Percentiles rank a stretch among this genome's conserved stretches.
phyloP scores from a whole-genome alignment of 257 asterid species.

The Hygrophila difformis region DNA sequence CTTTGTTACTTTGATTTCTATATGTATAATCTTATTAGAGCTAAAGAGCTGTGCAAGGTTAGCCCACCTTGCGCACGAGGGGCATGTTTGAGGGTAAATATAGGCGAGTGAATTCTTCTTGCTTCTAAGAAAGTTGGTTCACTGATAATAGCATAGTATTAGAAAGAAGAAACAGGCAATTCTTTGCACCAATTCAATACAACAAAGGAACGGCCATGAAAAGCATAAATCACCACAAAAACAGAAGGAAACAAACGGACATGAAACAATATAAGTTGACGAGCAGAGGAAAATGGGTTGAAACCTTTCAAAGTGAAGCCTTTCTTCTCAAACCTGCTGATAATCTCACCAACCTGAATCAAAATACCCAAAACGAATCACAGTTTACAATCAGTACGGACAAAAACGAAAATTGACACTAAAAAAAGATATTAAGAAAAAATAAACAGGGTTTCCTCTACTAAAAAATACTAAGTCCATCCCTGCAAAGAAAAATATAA shows the following conservation, averaged over 20 bases:
- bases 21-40: too few relatives aligned
- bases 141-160: background rate
- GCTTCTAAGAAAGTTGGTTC: too few relatives aligned
- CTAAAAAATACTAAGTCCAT: constrained; percentile 9
- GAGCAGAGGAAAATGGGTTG: too few relatives aligned
- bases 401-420: background rate
- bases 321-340: constrained; percentile 85
- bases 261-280: too few relatives aligned
- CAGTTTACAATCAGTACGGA: background rate
- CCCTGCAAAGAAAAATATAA: too few relatives aligned
- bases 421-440: too few relatives aligned
- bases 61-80: too few relatives aligned
- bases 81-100: too few relatives aligned
- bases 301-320: constrained; percentile 92
- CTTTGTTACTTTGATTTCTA: too few relatives aligned
- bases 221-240: background rate
- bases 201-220: background rate
- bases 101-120: too few relatives aligned
- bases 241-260: background rate
- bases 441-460: too few relatives aligned
- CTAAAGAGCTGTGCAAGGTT: too few relatives aligned
- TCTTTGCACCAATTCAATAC: background rate
- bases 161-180: background rate
- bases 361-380: constrained; percentile 9
- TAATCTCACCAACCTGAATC: constrained; percentile 91